These are phyloP conservation scores for Carallia pectinifolia DNA, from an alignment of 345 rosid species.

Conservation along the genomic window DNA sequence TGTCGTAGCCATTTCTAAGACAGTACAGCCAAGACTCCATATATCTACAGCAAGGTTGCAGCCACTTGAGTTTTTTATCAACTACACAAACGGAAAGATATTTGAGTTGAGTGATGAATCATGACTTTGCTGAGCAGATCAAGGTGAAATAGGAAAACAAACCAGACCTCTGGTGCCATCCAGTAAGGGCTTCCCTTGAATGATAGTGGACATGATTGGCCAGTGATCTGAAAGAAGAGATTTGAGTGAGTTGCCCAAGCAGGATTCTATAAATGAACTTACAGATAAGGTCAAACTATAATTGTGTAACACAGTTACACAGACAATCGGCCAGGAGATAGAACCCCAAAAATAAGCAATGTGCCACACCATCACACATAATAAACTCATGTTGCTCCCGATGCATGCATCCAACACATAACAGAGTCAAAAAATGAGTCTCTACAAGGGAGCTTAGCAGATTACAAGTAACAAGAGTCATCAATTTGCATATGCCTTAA, in stretches of 20 bases:
- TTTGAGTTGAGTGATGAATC: neutral
- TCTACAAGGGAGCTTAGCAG: constrained; percentile 1
- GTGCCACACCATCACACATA: neutral
- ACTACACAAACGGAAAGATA: constrained; percentile 37
- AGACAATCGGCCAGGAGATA: neutral
- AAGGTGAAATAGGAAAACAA: neutral
- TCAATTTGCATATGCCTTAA: neutral
- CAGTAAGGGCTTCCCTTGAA: constrained; percentile 86
- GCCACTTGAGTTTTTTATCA: constrained; percentile 58
- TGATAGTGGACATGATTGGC: constrained; percentile 74
- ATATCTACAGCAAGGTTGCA: constrained; percentile 76
- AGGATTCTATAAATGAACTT: constrained; percentile 7
- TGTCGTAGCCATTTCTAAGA: constrained; percentile 81
- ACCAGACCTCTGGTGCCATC: constrained; percentile 85
- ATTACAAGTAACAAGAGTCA: neutral
- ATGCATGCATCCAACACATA: neutral
- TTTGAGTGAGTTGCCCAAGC: neutral
- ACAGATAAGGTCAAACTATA: neutral
- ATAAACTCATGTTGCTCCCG: neutral
- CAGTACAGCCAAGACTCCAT: constrained; percentile 89
- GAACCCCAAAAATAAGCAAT: neutral
- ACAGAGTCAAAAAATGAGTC: neutral
- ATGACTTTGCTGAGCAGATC: neutral
- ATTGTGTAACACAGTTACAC: neutral
- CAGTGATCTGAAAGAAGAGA: constrained; percentile 47